Evolutionary conservation across 345 rosid genomes (phyloP).

Genomic region (Hirschfeldia incana): DNA sequence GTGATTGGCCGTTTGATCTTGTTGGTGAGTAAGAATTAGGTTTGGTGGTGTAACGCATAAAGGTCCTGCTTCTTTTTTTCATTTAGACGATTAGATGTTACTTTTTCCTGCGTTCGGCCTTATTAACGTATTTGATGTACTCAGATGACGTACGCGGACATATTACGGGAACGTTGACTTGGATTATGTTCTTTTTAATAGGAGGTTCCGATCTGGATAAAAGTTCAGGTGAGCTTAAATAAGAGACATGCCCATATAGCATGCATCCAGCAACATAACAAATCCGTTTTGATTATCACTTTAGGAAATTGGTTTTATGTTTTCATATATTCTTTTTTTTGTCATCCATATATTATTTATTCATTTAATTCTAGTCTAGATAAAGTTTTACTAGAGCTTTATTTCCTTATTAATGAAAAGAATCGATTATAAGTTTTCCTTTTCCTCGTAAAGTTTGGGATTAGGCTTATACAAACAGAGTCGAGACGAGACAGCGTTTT

Average conservation of each 20-base stretch:
- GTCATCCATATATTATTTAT: too few species aligned
- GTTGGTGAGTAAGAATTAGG: constrained; percentile 65
- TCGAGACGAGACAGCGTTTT: too few species aligned
- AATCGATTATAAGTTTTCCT: too few species aligned
- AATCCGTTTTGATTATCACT: neutral
- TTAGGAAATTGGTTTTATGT: neutral
- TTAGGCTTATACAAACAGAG: too few species aligned
- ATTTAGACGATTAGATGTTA: neutral
- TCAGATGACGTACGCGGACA: constrained; percentile 64
- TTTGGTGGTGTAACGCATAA: constrained; percentile 69
- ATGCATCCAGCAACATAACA: too few species aligned
- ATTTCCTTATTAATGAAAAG: too few species aligned
- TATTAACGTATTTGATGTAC: constrained; percentile 35
- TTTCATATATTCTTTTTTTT: too few species aligned
- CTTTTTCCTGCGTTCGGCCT: constrained; percentile 11
- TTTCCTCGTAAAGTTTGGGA: too few species aligned
- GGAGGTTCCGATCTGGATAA: constrained; percentile 31
- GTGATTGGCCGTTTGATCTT: constrained; percentile 61
- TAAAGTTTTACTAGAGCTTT: too few species aligned
- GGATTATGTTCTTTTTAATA: constrained; percentile 55
- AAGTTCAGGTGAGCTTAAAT: too few species aligned
- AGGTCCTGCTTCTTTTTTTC: constrained; percentile 36
- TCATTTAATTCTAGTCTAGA: neutral
- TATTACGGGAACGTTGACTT: constrained; percentile 47
- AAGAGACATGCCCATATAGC: too few species aligned